Conservation (phyloP, 1,284 basidiomycete species). For the Crepidotus sp. region DNA sequence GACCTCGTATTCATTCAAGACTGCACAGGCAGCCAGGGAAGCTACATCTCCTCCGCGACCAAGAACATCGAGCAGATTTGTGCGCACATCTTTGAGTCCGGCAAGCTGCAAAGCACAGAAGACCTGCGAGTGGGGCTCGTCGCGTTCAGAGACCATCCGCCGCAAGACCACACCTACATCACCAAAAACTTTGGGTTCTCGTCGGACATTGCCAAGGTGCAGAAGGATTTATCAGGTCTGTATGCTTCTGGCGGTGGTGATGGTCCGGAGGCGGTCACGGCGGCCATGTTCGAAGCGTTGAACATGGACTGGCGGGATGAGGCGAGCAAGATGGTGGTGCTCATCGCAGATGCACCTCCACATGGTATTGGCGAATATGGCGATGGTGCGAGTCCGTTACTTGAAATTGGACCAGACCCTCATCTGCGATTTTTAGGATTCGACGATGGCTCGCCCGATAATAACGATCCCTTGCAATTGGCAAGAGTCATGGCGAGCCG, state of each 20-base stretch:
- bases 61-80: constrained; percentile 98
- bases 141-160: constrained; percentile 89
- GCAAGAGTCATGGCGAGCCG: constrained; percentile 84
- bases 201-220: constrained; percentile 81
- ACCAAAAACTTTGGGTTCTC: constrained; percentile 93
- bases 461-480: constrained; percentile 83
- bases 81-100: constrained; percentile 91
- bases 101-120: constrained; percentile 77
- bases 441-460: constrained; percentile 87
- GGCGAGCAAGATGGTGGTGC: constrained; percentile 91
- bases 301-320: constrained; percentile 86
- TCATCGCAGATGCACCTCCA: constrained; percentile 96
- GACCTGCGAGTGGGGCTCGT: constrained; percentile 89
- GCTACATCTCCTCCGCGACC: constrained; percentile 84
- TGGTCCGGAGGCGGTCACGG: constrained; percentile 96
- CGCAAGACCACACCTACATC: constrained; percentile 91
- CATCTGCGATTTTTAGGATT: constrained; percentile 48
- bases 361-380: constrained; percentile 92
- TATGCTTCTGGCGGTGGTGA: constrained; percentile 96
- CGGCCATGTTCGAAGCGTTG: constrained; percentile 80
- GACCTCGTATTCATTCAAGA: constrained; percentile 88
- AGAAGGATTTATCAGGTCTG: constrained; percentile 73
- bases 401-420: constrained; percentile 9
- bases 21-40: constrained; percentile 83
- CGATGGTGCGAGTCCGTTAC: constrained; percentile 53